Conservation (phyloP, 1,284 basidiomycete species). For the Cryptococcus sp. region DNA sequence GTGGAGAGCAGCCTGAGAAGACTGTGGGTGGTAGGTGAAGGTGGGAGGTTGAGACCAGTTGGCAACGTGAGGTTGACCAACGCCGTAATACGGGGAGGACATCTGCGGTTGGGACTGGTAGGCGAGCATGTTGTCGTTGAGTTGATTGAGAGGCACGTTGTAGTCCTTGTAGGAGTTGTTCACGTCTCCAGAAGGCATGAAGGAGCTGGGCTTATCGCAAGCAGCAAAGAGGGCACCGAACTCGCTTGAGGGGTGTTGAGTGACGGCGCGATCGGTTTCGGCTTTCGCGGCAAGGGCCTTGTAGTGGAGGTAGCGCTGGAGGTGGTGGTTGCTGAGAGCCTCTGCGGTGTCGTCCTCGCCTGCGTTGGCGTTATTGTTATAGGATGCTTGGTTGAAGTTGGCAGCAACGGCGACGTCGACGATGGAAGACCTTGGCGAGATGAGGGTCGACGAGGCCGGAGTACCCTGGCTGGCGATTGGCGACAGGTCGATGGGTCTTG, state of each 20-base stretch:
- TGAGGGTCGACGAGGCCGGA: constrained; percentile 31
- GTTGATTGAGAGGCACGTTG: not conserved
- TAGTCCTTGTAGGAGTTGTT: constrained; percentile 10
- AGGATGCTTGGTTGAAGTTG: constrained; percentile 1
- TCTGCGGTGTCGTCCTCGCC: constrained; percentile 32
- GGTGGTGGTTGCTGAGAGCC: constrained; percentile 44
- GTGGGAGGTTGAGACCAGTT: constrained; percentile 18
- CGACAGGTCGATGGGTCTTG: constrained; percentile 17
- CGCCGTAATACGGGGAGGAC: constrained; percentile 10
- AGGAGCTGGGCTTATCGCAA: constrained; percentile 20
- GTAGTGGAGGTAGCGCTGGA: constrained; percentile 49
- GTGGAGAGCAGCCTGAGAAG: constrained; percentile 24
- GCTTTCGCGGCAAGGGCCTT: constrained; percentile 44
- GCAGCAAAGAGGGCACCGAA: constrained; percentile 27
- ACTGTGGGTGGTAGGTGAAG: constrained; percentile 26
- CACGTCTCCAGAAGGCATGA: constrained; percentile 17
- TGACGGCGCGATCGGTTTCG: constrained; percentile 32
- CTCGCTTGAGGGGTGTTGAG: constrained; percentile 15
- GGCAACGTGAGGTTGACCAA: constrained; percentile 2
- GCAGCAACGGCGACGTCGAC: constrained; percentile 12
- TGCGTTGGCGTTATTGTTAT: constrained; percentile 8
- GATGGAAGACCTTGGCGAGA: constrained; percentile 37
- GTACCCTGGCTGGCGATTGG: constrained; percentile 16
- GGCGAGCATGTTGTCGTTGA: constrained; percentile 33
- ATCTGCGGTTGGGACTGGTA: constrained; percentile 25